phyloP scores from a whole-genome alignment of 768 basidiomycete species.

The Strobilomyces echinocephalus region DNA sequence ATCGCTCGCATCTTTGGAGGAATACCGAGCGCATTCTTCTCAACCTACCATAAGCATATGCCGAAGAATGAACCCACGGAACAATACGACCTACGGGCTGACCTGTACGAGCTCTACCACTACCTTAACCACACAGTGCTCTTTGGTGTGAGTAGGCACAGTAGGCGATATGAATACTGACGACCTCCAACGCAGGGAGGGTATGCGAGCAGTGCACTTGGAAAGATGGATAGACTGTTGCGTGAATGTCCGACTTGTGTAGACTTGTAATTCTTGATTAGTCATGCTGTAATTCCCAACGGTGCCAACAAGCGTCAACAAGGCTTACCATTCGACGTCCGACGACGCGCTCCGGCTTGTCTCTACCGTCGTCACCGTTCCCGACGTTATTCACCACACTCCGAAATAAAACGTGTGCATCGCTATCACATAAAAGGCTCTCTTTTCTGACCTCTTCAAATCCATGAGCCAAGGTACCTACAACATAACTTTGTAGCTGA shows the following conservation, averaged over 20 bases:
- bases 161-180: background rate
- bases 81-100: constrained; percentile 58
- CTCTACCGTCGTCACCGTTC: constrained; percentile 8
- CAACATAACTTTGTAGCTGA: constrained; percentile 17
- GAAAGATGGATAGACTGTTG: constrained; percentile 43
- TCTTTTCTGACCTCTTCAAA: background rate
- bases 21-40: constrained; percentile 58
- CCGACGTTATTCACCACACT: background rate
- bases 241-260: constrained; percentile 31
- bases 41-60: constrained; percentile 55
- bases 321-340: constrained; percentile 20
- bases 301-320: constrained; percentile 25
- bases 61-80: constrained; percentile 63
- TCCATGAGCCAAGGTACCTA: constrained; percentile 32
- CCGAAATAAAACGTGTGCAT: background rate
- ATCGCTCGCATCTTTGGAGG: constrained; percentile 81
- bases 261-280: constrained; percentile 11
- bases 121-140: constrained; percentile 78
- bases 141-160: constrained; percentile 56
- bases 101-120: constrained; percentile 78
- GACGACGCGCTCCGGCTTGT: constrained; percentile 18
- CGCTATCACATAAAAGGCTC: background rate
- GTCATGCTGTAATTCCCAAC: constrained; percentile 8
- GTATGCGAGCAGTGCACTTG: constrained; percentile 52
- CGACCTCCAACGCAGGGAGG: constrained; percentile 30